Percentiles rank a stretch among this genome's conserved stretches.
These are phyloP conservation scores for Ustulina deusta DNA, from an alignment of 2,329 filamentous ascomycete genomes.

Conservation along the genomic window DNA sequence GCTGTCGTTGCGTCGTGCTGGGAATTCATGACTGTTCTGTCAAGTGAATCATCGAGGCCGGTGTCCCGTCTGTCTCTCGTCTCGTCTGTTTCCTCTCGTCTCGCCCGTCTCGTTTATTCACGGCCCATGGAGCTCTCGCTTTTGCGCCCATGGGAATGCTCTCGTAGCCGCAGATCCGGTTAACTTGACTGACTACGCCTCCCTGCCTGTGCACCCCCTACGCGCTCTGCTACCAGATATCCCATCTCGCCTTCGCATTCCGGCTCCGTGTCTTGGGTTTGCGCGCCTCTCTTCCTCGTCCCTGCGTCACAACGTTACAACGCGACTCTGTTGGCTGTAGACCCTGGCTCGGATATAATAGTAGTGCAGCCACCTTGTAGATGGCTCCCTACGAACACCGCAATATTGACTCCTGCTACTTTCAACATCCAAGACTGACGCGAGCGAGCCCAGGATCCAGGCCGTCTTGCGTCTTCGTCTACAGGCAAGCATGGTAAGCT, in stretches of 20 bases:
- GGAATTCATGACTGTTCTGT: constrained; percentile 34
- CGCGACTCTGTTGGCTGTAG: constrained; percentile 34
- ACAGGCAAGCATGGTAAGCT: constrained; percentile 42
- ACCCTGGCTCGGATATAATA: constrained; percentile 42
- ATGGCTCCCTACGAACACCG: constrained; percentile 12
- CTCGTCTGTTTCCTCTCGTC: neutral
- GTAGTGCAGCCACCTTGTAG: constrained; percentile 29
- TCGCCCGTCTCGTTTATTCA: constrained; percentile 39
- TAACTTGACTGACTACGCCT: constrained; percentile 25
- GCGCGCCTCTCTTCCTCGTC: constrained; percentile 34
- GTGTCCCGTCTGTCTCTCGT: constrained; percentile 22
- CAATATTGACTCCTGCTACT: constrained; percentile 21
- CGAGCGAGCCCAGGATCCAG: constrained; percentile 27
- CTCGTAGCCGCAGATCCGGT: constrained; percentile 38
- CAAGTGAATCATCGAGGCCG: constrained; percentile 43
- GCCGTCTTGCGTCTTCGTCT: constrained; percentile 40
- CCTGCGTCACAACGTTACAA: constrained; percentile 39
- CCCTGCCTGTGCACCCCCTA: constrained; percentile 24
- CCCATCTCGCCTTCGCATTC: constrained; percentile 11
- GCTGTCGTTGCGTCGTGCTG: constrained; percentile 35
- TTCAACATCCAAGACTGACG: constrained; percentile 23
- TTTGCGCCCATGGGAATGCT: constrained; percentile 22
- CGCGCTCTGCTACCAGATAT: constrained; percentile 16
- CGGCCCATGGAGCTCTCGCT: constrained; percentile 43
- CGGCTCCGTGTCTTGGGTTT: constrained; percentile 38